Evolutionary conservation across 2,329 filamentous ascomycete genomes (phyloP).

Genomic region (Iodosphaeria phyllophila): DNA sequence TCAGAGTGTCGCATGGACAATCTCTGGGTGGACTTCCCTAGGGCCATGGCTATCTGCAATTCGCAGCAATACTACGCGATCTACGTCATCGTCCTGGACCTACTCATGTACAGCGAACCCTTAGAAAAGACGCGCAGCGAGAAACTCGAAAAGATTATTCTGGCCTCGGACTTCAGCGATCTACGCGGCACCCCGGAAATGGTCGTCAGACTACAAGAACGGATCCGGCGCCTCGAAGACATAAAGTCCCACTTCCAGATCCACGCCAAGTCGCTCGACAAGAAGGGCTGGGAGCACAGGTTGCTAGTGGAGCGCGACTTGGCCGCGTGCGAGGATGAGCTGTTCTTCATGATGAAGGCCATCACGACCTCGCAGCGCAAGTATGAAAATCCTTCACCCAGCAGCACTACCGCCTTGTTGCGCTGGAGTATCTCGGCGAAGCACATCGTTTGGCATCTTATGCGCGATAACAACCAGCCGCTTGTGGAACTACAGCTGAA

Average conservation of each 20-base stretch:
- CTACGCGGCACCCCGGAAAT: conserved; percentile 83
- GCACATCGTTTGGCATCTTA: conserved; percentile 94
- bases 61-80: conserved; percentile 94
- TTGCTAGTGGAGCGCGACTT: conserved; percentile 80
- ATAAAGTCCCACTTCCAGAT: conserved; percentile 95
- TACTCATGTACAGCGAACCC: conserved; percentile 90
- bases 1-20: conserved; percentile 79
- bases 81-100: conserved; percentile 93
- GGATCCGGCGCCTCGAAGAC: conserved; percentile 83
- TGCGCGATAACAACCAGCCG: conserved; percentile 71
- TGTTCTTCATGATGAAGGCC: conserved; percentile 99
- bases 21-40: conserved; percentile 90
- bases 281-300: conserved; percentile 79
- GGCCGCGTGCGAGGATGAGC: conserved; percentile 77
- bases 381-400: conserved; percentile 52
- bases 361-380: conserved; percentile 93
- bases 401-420: conserved; percentile 62
- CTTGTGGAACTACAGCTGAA: conserved; percentile 85
- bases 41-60: conserved; percentile 86
- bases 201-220: conserved; percentile 77
- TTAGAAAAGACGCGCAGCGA: conserved; percentile 94
- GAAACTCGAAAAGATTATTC: conserved; percentile 93
- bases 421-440: conserved; percentile 88
- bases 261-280: conserved; percentile 71
- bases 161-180: conserved; percentile 96